These are phyloP conservation scores for Tetrahymena elliotti DNA, from an alignment of 73 alveolate species.

Conservation along the genomic window DNA sequence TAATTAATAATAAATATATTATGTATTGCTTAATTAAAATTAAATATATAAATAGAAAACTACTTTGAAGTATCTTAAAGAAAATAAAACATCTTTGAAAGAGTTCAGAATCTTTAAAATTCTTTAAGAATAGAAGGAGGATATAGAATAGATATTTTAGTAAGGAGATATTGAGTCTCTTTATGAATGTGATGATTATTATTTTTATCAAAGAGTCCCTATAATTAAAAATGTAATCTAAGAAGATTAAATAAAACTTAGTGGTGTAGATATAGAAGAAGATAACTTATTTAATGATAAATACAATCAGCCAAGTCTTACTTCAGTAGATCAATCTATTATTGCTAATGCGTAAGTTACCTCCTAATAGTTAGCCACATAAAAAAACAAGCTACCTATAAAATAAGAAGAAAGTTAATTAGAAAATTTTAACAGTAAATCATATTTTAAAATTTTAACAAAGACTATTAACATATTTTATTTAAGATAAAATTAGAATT, in stretches of 20 bases:
- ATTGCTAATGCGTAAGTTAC: not conserved
- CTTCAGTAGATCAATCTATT: not conserved
- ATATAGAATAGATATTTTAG: not conserved
- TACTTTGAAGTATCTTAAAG: not conserved
- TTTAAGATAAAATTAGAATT: not conserved
- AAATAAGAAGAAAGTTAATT: not conserved
- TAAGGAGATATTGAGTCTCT: not conserved
- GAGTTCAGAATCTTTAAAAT: not conserved
- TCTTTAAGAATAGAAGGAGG: not conserved
- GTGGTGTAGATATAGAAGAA: not conserved
- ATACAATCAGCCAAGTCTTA: not conserved
- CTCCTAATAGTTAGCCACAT: not conserved
- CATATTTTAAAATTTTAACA: not conserved
- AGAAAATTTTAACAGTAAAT: not conserved
- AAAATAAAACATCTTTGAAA: not conserved
- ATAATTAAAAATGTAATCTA: not conserved
- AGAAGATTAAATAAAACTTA: not conserved
- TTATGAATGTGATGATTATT: not conserved
- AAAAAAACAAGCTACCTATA: not conserved
- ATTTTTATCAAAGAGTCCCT: not conserved
- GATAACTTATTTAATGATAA: not conserved
- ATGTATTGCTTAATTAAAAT: too few species aligned
- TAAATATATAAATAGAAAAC: not conserved
- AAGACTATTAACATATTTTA: too few species aligned
- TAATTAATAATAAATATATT: not conserved